Evolutionary conservation across 805 yeast species (phyloP).

Genomic region (Schizosaccharomyces japonicus): DNA sequence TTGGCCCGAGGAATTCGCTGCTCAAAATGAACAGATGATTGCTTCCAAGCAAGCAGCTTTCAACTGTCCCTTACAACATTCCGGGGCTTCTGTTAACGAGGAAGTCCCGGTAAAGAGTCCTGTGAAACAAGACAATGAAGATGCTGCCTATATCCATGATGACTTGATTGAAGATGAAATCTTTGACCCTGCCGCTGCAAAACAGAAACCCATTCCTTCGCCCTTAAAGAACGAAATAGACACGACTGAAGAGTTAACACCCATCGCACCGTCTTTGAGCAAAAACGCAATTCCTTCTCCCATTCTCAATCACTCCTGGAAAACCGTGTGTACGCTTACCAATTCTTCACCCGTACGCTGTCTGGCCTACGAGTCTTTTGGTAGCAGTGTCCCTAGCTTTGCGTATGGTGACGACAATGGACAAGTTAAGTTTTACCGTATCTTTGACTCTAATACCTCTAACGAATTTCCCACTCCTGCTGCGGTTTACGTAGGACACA

Average conservation of each 20-base stretch:
- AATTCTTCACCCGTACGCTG: not conserved
- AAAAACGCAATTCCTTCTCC: no score
- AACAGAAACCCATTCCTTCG: not conserved
- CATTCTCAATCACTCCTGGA: not conserved
- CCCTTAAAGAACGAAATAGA: not conserved
- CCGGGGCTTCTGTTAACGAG: no score
- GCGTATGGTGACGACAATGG: not conserved
- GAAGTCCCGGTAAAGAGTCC: no score
- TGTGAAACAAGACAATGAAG: no score
- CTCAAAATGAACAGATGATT: no score
- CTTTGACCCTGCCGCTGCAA: not conserved
- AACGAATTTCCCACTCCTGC: not conserved
- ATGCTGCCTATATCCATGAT: no score
- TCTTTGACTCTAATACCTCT: not conserved
- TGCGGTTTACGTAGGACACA: not conserved
- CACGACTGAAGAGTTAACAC: not conserved
- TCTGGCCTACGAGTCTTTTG: not conserved
- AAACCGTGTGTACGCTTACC: not conserved
- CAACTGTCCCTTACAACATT: no score
- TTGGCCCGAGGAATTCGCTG: no score
- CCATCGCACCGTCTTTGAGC: not conserved
- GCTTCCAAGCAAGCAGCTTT: no score
- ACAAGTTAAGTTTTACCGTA: not conserved
- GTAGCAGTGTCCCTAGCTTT: not conserved
- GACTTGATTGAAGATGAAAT: constrained; percentile 1